phyloP scores from a whole-genome alignment of 495 filamentous ascomycete genomes.

The Penicillium crystallinum region DNA sequence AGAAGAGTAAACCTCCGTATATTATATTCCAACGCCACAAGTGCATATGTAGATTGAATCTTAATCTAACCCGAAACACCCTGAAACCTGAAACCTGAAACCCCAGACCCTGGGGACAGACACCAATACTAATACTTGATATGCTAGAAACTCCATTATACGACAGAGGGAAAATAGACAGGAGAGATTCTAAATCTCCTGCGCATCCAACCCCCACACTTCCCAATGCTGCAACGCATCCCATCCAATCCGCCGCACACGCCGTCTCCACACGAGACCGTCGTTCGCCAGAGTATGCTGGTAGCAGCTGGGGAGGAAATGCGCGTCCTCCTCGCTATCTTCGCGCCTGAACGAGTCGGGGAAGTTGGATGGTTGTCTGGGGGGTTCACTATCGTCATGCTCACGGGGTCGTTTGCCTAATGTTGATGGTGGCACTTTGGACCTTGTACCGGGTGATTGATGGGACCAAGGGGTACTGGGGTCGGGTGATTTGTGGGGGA shows the following conservation, averaged over 20 bases:
- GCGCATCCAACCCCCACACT: slow-evolving; percentile 39
- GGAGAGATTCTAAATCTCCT: slow-evolving; percentile 32
- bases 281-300: slow-evolving; percentile 8
- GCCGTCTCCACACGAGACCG: slow-evolving; percentile 25
- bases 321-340: neutral
- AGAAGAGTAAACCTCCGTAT: neutral
- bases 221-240: slow-evolving; percentile 41
- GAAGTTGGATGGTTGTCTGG: neutral
- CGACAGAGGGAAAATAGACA: neutral
- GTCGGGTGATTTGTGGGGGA: neutral
- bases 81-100: neutral
- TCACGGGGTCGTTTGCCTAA: slow-evolving; percentile 27
- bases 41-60: neutral
- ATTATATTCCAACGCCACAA: slow-evolving; percentile 1
- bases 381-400: slow-evolving; percentile 9
- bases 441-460: neutral
- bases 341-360: neutral
- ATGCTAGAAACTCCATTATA: slow-evolving; percentile 3
- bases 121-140: neutral
- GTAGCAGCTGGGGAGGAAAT: neutral
- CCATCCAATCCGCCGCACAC: slow-evolving; percentile 35
- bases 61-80: neutral
- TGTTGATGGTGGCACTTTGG: slow-evolving; percentile 13
- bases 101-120: neutral
- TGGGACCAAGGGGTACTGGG: neutral